A percentile compares a stretch with the other conserved stretches of the same genome.
These are phyloP conservation scores for Tetrapisispora nanseiensis DNA, from an alignment of 805 yeast genomes.

Conservation along the genomic window DNA sequence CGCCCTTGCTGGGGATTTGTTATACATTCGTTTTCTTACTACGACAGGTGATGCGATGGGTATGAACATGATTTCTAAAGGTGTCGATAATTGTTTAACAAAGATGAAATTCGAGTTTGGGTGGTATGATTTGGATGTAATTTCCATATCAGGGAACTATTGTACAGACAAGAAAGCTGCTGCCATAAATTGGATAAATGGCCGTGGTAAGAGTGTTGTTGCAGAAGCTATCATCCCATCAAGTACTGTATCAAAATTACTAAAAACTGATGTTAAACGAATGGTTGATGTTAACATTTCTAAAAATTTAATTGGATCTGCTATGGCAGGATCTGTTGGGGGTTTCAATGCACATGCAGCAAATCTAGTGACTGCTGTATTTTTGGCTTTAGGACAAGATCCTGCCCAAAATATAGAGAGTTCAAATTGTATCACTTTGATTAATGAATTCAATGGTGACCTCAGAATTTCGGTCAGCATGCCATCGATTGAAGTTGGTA, in stretches of 20 bases:
- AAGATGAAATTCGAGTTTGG: constrained; percentile 83
- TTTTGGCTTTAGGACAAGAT: constrained; percentile 94
- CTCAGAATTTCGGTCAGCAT: constrained; percentile 87
- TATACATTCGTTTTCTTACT: constrained; percentile 87
- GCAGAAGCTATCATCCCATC: constrained; percentile 90
- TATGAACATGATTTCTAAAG: constrained; percentile 99
- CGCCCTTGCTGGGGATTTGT: constrained; percentile 90
- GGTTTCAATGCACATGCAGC: constrained; percentile 99
- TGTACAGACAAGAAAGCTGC: constrained; percentile 98
- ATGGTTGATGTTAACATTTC: constrained; percentile 80
- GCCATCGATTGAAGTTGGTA: constrained; percentile 99
- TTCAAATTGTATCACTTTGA: constrained; percentile 92
- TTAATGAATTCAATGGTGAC: constrained; percentile 76
- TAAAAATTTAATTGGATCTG: constrained; percentile 90
- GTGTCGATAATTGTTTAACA: constrained; percentile 80
- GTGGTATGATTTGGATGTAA: constrained; percentile 85
- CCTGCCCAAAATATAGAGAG: constrained; percentile 98
- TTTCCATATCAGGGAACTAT: constrained; percentile 92
- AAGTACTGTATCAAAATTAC: constrained; percentile 64
- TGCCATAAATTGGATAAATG: constrained; percentile 99
- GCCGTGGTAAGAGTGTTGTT: constrained; percentile 95
- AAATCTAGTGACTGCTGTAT: constrained; percentile 89
- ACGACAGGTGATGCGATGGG: constrained; percentile 99
- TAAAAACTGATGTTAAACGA: constrained; percentile 87
- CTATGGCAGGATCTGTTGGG: constrained; percentile 97